Percentiles rank a stretch among this genome's conserved stretches.
These are phyloP conservation scores for Xanthoceras sorbifolium DNA, from an alignment of 345 rosid species.

Conservation along the genomic window DNA sequence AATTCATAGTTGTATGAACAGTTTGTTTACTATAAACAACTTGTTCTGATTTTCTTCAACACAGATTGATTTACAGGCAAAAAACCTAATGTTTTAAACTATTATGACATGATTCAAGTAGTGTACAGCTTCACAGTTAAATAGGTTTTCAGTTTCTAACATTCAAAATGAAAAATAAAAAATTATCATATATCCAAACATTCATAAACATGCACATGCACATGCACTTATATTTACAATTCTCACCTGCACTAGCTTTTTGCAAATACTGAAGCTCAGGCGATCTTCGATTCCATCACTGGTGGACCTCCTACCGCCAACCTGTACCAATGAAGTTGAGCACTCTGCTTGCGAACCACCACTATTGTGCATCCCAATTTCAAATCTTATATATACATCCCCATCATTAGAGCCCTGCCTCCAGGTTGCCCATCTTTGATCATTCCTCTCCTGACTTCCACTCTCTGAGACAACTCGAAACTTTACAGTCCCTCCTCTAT, in stretches of 20 bases:
- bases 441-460: conserved; percentile 70
- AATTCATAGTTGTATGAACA: background rate
- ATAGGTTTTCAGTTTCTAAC: background rate
- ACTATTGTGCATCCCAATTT: conserved; percentile 45
- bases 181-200: background rate
- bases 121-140: background rate
- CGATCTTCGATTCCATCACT: conserved; percentile 62
- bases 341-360: conserved; percentile 39
- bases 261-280: conserved; percentile 87
- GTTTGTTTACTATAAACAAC: background rate
- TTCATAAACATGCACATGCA: background rate
- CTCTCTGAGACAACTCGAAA: conserved; percentile 52
- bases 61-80: background rate
- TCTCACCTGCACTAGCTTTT: conserved; percentile 83
- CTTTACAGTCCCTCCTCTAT: conserved; percentile 45
- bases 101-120: background rate
- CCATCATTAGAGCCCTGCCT: conserved; percentile 58
- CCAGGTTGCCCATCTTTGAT: conserved; percentile 81
- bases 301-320: conserved; percentile 45
- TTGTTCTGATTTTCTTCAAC: background rate
- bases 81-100: background rate
- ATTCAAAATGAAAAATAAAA: background rate
- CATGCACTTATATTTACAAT: background rate
- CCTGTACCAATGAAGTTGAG: conserved; percentile 44
- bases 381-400: conserved; percentile 66